Evolutionary conservation across 2,329 filamentous ascomycete species (phyloP).

Genomic region (Thelonectria discophora): DNA sequence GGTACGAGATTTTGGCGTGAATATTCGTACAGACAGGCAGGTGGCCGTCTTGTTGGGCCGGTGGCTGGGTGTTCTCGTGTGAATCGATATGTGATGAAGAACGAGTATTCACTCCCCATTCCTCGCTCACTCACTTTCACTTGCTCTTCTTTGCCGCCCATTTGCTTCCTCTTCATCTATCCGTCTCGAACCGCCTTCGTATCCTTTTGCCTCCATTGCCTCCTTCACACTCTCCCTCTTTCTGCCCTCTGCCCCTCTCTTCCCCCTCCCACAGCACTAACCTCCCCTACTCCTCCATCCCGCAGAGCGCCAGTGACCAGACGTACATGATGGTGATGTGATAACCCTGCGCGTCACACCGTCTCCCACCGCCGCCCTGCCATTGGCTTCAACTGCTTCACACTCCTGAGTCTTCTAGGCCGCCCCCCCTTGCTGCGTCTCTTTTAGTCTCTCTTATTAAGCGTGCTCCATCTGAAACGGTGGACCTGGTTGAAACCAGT

Average conservation of each 20-base stretch:
- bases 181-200: background rate
- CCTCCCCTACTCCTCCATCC: slow-evolving; percentile 31
- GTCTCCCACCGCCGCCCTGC: slow-evolving; percentile 26
- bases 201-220: slow-evolving; percentile 3
- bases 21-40: too few relatives aligned
- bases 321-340: slow-evolving; percentile 44
- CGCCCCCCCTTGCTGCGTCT: too few relatives aligned
- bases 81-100: too few relatives aligned
- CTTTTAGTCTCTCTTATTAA: slow-evolving; percentile 2
- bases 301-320: slow-evolving; percentile 40
- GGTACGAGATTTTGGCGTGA: too few relatives aligned
- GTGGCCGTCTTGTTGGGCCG: too few relatives aligned
- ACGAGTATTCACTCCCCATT: too few relatives aligned
- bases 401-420: background rate
- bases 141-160: background rate
- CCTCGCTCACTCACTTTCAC: too few relatives aligned
- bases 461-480: slow-evolving; percentile 38
- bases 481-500: slow-evolving; percentile 39
- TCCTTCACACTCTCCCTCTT: background rate
- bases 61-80: too few relatives aligned
- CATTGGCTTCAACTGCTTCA: slow-evolving; percentile 32
- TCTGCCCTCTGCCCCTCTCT: too few relatives aligned
- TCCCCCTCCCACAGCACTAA: slow-evolving; percentile 12
- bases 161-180: background rate
- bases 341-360: slow-evolving; percentile 42